phyloP scores from a whole-genome alignment of 2,329 filamentous ascomycete species.

The Fusarium miscanthi region DNA sequence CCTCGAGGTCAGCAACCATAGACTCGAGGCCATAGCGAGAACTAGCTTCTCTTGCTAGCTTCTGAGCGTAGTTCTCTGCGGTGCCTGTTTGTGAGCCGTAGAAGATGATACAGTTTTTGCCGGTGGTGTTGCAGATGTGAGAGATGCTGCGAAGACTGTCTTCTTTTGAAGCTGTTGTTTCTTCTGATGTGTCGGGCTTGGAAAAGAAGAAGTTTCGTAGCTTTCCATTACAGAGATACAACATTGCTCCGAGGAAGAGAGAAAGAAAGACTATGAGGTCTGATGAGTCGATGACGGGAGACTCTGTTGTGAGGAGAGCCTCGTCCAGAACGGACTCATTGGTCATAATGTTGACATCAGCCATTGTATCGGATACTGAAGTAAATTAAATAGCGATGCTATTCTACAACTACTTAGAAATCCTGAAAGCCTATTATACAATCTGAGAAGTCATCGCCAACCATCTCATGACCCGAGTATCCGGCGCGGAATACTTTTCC shows the following conservation, averaged over 20 bases:
- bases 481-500: neutral
- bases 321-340: neutral
- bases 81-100: neutral
- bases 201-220: fast-evolving
- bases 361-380: neutral
- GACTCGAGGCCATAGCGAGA: neutral
- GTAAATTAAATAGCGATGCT: too few species aligned
- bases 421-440: neutral
- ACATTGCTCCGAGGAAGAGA: neutral
- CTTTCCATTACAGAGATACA: fast-evolving
- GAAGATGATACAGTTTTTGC: conserved; percentile 1
- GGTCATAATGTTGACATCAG: neutral
- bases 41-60: neutral
- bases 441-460: neutral
- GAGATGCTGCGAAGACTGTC: conserved; percentile 2
- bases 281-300: neutral
- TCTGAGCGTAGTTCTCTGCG: conserved; percentile 1
- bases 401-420: too few species aligned
- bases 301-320: neutral
- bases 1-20: conserved; percentile 3
- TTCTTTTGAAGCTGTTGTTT: neutral
- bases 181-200: fast-evolving
- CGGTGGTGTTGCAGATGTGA: neutral
- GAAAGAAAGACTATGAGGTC: neutral
- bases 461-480: neutral